Evolutionary conservation across 495 filamentous ascomycete species (phyloP).

Genomic region (Pseudoneurospora amorphoporcata): DNA sequence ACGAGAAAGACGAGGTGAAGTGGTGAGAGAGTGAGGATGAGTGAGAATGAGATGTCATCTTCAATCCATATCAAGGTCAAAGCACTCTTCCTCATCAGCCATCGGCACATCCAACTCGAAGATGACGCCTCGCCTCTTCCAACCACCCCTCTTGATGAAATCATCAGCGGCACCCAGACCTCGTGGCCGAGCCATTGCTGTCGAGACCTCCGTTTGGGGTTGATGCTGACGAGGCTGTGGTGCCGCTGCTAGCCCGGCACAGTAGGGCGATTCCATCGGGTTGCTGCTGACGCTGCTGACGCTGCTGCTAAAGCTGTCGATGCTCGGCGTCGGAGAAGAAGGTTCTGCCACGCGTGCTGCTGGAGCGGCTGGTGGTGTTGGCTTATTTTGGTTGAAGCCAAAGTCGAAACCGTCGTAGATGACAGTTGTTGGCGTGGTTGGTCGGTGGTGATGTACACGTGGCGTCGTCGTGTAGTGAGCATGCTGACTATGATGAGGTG

Average conservation of each 20-base stretch:
- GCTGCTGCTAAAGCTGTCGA: slow-evolving; percentile 6
- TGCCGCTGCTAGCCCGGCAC: neutral
- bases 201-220: slow-evolving; percentile 4
- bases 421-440: slow-evolving; percentile 7
- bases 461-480: neutral
- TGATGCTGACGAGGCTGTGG: neutral
- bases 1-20: neutral
- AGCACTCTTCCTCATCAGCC: slow-evolving; percentile 19
- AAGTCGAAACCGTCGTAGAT: slow-evolving; percentile 31
- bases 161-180: slow-evolving; percentile 22
- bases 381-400: slow-evolving; percentile 14
- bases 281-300: neutral
- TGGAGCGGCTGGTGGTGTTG: neutral
- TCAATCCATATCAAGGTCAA: slow-evolving; percentile 17
- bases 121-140: slow-evolving; percentile 40
- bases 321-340: slow-evolving; percentile 8
- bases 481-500: neutral
- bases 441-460: neutral
- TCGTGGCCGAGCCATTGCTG: slow-evolving; percentile 4
- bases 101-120: slow-evolving; percentile 23
- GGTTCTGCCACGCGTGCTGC: neutral
- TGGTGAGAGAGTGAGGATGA: neutral
- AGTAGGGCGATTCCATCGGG: neutral
- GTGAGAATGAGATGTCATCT: neutral
- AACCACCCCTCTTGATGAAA: slow-evolving; percentile 35